phyloP scores from a whole-genome alignment of 2,329 filamentous ascomycete species.

The Rhexocercosporidium sp. region DNA sequence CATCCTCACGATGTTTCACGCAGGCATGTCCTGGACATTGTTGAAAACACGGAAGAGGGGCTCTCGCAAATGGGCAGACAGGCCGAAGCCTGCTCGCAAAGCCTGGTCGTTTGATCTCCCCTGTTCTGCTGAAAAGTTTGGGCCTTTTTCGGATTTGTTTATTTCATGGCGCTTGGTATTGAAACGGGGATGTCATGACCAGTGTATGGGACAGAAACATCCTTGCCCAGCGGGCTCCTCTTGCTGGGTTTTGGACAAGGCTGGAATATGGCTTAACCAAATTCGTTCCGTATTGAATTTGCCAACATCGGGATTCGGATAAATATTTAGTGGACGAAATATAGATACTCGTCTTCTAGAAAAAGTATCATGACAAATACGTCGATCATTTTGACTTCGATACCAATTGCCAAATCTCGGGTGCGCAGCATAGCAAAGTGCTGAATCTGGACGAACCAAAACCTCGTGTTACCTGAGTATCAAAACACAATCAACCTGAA shows the following conservation, averaged over 20 bases:
- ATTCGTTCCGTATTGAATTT: not conserved
- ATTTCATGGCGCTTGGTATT: not conserved
- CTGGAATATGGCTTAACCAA: not conserved
- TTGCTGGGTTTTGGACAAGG: not conserved
- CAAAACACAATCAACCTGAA: not conserved
- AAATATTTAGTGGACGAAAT: not conserved
- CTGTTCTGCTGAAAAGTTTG: not conserved
- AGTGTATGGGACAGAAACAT: not conserved
- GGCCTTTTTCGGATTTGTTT: slow-evolving; percentile 7
- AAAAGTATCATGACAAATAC: not conserved
- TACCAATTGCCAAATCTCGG: not conserved
- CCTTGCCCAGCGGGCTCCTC: not conserved
- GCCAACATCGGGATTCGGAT: not conserved
- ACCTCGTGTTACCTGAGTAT: not conserved
- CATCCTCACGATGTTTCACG: slow-evolving; percentile 9
- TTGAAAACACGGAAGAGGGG: not conserved
- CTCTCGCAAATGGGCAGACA: not conserved
- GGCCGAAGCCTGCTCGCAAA: not conserved
- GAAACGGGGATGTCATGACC: slow-evolving; percentile 8
- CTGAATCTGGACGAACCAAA: not conserved
- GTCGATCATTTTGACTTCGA: not conserved
- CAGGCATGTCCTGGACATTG: not conserved
- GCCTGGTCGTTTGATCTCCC: not conserved
- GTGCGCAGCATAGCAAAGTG: not conserved
- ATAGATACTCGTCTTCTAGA: not conserved